Base-by-base conservation (phyloP, 179 eudicot genomes). In the Beta macrorhiza region DNA sequence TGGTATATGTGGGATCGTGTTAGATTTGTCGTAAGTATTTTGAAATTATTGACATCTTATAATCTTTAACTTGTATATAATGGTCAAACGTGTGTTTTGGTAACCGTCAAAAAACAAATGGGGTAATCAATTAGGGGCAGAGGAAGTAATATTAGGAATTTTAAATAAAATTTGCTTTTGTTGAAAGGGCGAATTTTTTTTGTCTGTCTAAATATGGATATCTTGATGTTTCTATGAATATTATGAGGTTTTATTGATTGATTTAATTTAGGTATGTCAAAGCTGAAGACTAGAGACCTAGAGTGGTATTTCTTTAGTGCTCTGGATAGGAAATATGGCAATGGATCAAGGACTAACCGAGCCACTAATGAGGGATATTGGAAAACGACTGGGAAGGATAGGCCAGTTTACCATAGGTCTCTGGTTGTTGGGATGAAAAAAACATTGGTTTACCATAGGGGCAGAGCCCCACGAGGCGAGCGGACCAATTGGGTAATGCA, bases 401-500 rank as follows among this genome's bases (percentile, higher is more conserved):
- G 98, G 67, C 83, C 92, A 10, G 90, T 94, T 67, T 84, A 85
- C 77, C 93, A 86, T 72, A 91, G 75, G 85, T 82, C 87, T 3
- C 76, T 78, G 53, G 79, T 88, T 68, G 92, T 90, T 64, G 98
- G 98, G 76, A 92, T 92, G 97, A 94, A 94, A 83, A 93, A 94
- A 75, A 94, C 97, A 42, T 86, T 92, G 69, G 98, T 94, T 67
- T 94, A 87, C 78, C 95, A 94, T 81, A 63, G 17, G 78, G 98
- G 97, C 20, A 88, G 98, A 57, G 98, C 98, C 45, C 98, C 98
- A 22, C 86, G 77, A 19, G 98, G 98, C 8, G 87, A 82, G 89
- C 89, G 98, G 83, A 88, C 85, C 44, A 93, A 93, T 52, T 93
- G 97, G 97, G 98, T 93, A 52, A 92, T 93, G 98, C 98, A 92